These are phyloP conservation scores for Pichia gijzeniarum DNA, from an alignment of 805 yeast genomes.

Conservation along the genomic window DNA sequence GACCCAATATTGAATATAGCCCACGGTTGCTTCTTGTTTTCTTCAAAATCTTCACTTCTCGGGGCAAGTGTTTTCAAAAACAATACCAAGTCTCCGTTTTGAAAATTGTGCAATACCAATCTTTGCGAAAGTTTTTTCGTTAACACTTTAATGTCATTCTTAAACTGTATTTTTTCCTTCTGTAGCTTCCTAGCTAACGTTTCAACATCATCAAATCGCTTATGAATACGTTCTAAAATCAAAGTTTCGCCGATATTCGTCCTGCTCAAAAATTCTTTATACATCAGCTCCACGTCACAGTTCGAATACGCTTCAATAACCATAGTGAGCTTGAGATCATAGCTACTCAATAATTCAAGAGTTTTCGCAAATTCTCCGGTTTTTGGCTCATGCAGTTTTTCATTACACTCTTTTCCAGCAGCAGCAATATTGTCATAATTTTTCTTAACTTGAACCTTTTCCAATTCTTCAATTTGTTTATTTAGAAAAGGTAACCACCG, in stretches of 20 bases:
- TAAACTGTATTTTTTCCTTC: conserved; percentile 54
- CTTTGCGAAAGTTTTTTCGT: conserved; percentile 37
- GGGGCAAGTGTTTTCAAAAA: conserved; percentile 63
- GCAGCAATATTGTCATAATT: not conserved
- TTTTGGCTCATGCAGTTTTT: conserved; percentile 1
- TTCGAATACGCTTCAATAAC: not conserved
- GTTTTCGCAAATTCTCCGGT: conserved; percentile 1
- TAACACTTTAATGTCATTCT: conserved; percentile 39
- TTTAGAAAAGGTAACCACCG: conserved; percentile 10
- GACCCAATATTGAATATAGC: conserved; percentile 90
- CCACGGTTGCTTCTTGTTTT: conserved; percentile 54
- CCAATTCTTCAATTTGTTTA: not conserved
- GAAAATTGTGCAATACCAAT: conserved; percentile 63
- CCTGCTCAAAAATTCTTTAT: conserved; percentile 25
- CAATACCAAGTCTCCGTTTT: conserved; percentile 68
- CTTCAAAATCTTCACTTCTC: conserved; percentile 1
- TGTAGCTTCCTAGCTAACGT: conserved; percentile 79
- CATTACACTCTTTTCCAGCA: not conserved
- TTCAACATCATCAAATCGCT: conserved; percentile 85
- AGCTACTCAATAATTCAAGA: not conserved
- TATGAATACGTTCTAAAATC: conserved; percentile 39
- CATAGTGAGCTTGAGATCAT: not conserved
- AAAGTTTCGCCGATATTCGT: conserved; percentile 23
- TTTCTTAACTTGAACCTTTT: too few relatives aligned
- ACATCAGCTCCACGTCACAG: conserved; percentile 29